Evolutionary conservation across 2,329 filamentous ascomycete genomes (phyloP), one percentile per base, ranked within the genome.

Genomic region (Pseudogymnoascus sp.): DNA sequence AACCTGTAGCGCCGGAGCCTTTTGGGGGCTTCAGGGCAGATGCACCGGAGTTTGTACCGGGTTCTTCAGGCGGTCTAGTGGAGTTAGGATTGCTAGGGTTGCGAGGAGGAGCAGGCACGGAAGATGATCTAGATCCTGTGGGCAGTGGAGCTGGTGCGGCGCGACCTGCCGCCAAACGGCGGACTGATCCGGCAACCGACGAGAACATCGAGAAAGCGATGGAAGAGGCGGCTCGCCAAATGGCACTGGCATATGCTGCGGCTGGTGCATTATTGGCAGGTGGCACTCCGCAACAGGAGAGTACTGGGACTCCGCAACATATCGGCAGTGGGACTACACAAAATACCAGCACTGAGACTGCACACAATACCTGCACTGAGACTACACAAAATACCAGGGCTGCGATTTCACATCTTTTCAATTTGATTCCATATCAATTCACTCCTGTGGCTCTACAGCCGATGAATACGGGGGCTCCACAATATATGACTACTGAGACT

Each of bases 31-130:
- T 45, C 2, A 55, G 49, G 16, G 28, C n/a, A 55, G 7, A 33
- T 31, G 49, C 49, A 33, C 49, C 28, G 49, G 49, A 55, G 49
- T 55, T 55, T 55, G 16, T 55, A 5, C 49, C 49, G 49, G 28
- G 49, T 35, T 11, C n/a, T 33, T 33, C 33, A 1, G 49, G 28
- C 5, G 28, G 49, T 16, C 28, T 55, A 14, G 28, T 35, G 5
- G 28, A 28, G n/a, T 16, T 55, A 11, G 49, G 49, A 3, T 16
- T 55, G 28, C 49, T 55, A 11, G 49, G 49, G 5, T 16, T 55
- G 28, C 49, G 49, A 5, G 49, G 49, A 18, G 49, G 49, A 35
- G 49, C 49, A 18, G 49, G 49, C 28, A 55, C 45, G 16, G 49
- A 55, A 25, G 49, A 28, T 12, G 49, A 55, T 11, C 25, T 55